A percentile compares a stretch with the other conserved stretches of the same genome.
phyloP scores from a whole-genome alignment of 176 grass and related monocot species.

The Secale cereale region DNA sequence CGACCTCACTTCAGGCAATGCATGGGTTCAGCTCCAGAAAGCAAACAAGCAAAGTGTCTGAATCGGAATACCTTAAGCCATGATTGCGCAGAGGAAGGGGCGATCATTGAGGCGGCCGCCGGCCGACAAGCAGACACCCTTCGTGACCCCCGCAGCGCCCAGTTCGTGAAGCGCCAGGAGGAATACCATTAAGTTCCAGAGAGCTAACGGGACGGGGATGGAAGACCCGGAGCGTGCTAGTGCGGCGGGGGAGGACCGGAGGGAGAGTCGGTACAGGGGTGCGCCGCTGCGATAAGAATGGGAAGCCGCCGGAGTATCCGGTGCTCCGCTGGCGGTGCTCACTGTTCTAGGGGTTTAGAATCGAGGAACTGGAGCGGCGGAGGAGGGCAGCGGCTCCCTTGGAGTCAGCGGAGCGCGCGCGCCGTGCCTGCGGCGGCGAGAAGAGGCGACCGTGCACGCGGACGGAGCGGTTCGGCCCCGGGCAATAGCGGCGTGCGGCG shows the following conservation, averaged over 20 bases:
- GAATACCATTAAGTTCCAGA: slow-evolving; percentile 16
- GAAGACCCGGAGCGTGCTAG: slow-evolving; percentile 18
- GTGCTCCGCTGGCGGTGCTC: not conserved
- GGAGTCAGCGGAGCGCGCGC: not conserved
- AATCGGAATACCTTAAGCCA: slow-evolving; percentile 31
- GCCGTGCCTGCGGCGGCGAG: not conserved
- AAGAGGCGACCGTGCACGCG: not conserved
- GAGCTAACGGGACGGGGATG: not conserved
- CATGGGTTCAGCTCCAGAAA: not conserved
- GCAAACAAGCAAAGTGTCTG: not conserved
- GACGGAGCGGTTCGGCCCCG: not conserved
- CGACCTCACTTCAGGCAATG: not conserved
- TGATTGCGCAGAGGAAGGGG: slow-evolving; percentile 12
- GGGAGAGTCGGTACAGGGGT: not conserved
- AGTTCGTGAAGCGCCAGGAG: not conserved
- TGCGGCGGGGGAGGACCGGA: slow-evolving; percentile 10
- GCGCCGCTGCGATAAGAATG: not conserved
- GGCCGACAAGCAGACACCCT: not conserved
- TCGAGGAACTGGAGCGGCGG: not conserved
- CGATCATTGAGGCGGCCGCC: slow-evolving; percentile 15
- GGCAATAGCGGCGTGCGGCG: not conserved
- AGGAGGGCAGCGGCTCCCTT: not conserved
- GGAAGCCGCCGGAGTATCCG: not conserved
- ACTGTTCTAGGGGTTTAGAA: not conserved
- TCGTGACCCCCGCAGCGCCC: not conserved